These are phyloP conservation scores for Trypanosoma cruzi DNA, from an alignment of 208 protist species.

Conservation along the genomic window DNA sequence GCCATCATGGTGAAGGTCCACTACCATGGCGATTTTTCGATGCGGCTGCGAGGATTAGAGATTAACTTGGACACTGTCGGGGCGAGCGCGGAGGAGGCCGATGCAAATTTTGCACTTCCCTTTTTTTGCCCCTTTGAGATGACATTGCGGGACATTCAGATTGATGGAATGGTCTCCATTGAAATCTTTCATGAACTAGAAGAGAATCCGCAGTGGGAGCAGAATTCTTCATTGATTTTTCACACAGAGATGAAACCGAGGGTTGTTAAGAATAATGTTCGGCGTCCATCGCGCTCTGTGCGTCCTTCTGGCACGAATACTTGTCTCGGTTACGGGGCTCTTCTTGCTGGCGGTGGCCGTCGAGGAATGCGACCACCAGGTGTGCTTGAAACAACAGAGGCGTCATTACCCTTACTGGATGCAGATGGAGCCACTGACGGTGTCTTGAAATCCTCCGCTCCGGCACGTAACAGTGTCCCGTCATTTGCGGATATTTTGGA, in stretches of 20 bases:
- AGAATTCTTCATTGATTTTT: not conserved
- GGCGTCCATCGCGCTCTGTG: conserved; percentile 4
- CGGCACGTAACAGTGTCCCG: conserved; percentile 1
- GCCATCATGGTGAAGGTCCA: conserved; percentile 83
- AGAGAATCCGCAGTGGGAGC: conserved; percentile 26
- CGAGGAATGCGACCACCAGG: conserved; percentile 77
- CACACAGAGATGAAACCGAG: not conserved
- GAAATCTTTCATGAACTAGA: conserved; percentile 81
- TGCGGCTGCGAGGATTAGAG: conserved; percentile 76
- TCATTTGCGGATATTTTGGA: conserved; percentile 57
- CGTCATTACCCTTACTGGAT: conserved; percentile 17
- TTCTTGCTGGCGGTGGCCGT: conserved; percentile 74
- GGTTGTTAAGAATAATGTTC: conserved; percentile 3
- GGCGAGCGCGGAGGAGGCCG: conserved; percentile 57
- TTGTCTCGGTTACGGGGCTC: conserved; percentile 67
- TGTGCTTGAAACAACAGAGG: conserved; percentile 19
- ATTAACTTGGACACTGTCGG: conserved; percentile 88
- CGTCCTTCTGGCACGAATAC: conserved; percentile 5
- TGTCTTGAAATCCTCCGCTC: conserved; percentile 11
- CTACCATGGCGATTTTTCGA: conserved; percentile 79
- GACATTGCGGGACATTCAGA: conserved; percentile 72
- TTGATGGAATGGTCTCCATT: conserved; percentile 83
- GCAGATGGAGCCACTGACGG: not conserved
- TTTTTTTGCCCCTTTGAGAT: conserved; percentile 90
- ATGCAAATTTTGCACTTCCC: conserved; percentile 68